phyloP scores from a whole-genome alignment of 1,284 basidiomycete genomes.

The Ganoderma boninense region DNA sequence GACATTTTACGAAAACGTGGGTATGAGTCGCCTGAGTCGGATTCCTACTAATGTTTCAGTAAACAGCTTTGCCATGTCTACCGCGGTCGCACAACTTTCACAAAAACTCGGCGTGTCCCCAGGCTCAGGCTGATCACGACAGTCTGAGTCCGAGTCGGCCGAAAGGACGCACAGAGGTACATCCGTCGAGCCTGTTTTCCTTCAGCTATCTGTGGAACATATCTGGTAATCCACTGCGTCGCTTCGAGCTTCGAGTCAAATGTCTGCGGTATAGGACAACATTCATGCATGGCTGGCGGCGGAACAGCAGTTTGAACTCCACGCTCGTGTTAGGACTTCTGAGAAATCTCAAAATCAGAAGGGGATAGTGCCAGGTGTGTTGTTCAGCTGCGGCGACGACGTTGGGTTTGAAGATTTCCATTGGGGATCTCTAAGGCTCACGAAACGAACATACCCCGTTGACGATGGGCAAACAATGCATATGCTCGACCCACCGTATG shows the following conservation, averaged over 20 bases:
- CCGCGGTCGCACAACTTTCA: background rate
- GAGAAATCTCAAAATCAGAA: background rate
- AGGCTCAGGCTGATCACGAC: no score
- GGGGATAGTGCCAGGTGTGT: background rate
- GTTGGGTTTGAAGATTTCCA: constrained; percentile 28
- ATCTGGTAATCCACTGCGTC: background rate
- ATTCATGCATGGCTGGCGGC: no score
- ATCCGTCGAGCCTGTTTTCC: background rate
- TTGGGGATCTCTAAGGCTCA: constrained; percentile 3
- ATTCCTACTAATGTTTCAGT: background rate
- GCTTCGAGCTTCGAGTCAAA: background rate
- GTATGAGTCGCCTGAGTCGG: no score
- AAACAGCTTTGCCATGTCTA: background rate
- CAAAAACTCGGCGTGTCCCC: background rate
- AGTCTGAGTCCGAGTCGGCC: no score
- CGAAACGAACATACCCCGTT: background rate
- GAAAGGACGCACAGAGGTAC: background rate
- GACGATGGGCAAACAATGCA: background rate
- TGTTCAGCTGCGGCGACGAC: background rate
- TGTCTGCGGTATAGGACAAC: background rate
- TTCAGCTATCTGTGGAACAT: background rate
- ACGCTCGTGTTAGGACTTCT: background rate
- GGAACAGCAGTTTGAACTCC: background rate
- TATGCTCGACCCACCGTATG: no score
- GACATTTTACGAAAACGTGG: no score